Evolutionary conservation across 306 rosid species (phyloP).

Genomic region (Quercus bicolor): DNA sequence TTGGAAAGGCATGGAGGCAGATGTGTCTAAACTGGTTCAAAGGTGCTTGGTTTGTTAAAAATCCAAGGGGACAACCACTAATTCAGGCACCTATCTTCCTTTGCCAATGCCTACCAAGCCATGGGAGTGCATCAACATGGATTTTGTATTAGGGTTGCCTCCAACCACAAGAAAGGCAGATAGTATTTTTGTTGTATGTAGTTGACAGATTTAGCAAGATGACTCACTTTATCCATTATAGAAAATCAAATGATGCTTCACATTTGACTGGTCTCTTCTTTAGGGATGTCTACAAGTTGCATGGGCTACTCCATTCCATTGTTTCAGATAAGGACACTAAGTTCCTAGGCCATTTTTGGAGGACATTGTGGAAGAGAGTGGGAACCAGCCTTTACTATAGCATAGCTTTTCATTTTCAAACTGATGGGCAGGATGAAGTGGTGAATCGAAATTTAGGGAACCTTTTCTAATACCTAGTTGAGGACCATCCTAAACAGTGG

Average conservation of each 20-base stretch:
- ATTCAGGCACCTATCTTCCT: not conserved
- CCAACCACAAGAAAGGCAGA: not conserved
- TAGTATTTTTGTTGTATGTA: not conserved
- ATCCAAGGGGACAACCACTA: not conserved
- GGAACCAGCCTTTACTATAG: not conserved
- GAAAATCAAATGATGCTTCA: not conserved
- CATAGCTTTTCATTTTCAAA: too few species aligned
- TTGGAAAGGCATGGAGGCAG: not conserved
- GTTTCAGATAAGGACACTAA: not conserved
- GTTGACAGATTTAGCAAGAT: not conserved
- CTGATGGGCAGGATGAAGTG: too few species aligned
- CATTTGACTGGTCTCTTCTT: not conserved
- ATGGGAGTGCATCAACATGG: not conserved
- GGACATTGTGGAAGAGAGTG: not conserved
- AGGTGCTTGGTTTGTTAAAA: not conserved
- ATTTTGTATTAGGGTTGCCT: not conserved
- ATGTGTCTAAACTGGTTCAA: not conserved
- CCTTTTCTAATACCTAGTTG: too few species aligned
- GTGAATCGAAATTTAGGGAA: too few species aligned
- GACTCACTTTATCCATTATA: not conserved
- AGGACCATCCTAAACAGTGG: too few species aligned
- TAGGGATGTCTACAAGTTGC: not conserved
- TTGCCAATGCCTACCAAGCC: not conserved
- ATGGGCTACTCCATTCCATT: not conserved
- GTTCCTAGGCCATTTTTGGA: too few species aligned